Evolutionary conservation across 495 filamentous ascomycete species (phyloP).

Genomic region (Podospora comata): DNA sequence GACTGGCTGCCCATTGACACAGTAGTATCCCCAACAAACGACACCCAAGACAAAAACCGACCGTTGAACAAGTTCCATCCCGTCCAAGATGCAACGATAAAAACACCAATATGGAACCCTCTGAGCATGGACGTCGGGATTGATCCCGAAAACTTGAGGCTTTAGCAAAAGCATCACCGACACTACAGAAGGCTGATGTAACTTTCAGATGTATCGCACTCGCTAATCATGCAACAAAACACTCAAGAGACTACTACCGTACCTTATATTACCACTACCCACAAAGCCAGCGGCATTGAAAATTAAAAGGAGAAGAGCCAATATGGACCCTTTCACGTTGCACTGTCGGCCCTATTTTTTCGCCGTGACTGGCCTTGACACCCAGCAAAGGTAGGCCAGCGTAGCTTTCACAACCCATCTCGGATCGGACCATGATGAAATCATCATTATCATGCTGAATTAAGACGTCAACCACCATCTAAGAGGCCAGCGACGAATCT

Average conservation of each 20-base stretch:
- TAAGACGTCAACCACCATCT: background rate
- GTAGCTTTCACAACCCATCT: background rate
- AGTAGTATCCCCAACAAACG: constrained; percentile 3
- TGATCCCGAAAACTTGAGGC: background rate
- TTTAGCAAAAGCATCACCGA: constrained; percentile 3
- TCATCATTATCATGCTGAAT: background rate
- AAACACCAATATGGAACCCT: background rate
- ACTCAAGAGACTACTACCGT: background rate
- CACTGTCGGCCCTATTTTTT: constrained; percentile 3
- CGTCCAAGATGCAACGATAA: background rate
- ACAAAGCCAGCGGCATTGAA: background rate
- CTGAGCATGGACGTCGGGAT: background rate
- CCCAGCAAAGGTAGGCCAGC: background rate
- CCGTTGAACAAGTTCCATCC: constrained; percentile 1
- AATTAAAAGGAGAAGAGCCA: background rate
- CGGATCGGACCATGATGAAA: constrained; percentile 2
- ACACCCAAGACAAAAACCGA: background rate
- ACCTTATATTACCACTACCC: background rate
- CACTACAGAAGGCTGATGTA: background rate
- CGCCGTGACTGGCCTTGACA: background rate
- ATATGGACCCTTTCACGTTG: background rate
- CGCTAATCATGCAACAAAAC: background rate
- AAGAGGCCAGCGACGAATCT: background rate
- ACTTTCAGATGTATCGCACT: background rate
- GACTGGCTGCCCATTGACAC: background rate